phyloP scores from a whole-genome alignment of 2,329 filamentous ascomycete species.

The Capronia coronata region DNA sequence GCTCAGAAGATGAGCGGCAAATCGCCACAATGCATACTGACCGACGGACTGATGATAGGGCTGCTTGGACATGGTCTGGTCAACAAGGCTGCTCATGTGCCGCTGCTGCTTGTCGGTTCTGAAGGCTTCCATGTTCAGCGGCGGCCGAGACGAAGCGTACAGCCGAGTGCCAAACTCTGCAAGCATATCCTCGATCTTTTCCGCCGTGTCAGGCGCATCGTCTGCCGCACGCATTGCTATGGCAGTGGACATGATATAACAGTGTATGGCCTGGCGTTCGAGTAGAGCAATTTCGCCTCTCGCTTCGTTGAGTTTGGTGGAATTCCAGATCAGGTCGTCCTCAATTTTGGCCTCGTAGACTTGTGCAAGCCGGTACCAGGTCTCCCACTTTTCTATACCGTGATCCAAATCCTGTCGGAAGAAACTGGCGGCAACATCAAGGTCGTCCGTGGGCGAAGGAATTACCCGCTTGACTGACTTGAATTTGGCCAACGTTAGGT shows the following conservation, averaged over 20 bases:
- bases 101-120: constrained; percentile 55
- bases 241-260: constrained; percentile 64
- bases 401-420: constrained; percentile 77
- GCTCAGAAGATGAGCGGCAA: constrained; percentile 56
- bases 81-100: constrained; percentile 52
- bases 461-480: constrained; percentile 68
- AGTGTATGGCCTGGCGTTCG: constrained; percentile 76
- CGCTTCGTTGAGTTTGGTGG: constrained; percentile 84
- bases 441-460: constrained; percentile 72
- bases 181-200: constrained; percentile 59
- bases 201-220: constrained; percentile 46
- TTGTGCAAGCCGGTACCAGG: constrained; percentile 82
- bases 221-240: constrained; percentile 54
- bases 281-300: constrained; percentile 65
- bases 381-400: constrained; percentile 75
- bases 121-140: constrained; percentile 63
- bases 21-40: constrained; percentile 58
- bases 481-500: constrained; percentile 84
- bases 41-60: constrained; percentile 52
- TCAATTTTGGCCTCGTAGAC: constrained; percentile 84
- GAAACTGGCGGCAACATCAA: constrained; percentile 74
- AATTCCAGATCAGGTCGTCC: constrained; percentile 79
- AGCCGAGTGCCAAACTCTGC: constrained; percentile 62
- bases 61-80: constrained; percentile 49
- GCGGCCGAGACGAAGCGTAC: constrained; percentile 62